A percentile compares a stretch with the other conserved stretches of the same genome.
Conservation (phyloP, 2,329 filamentous ascomycete genomes). For the Claviceps maximensis region DNA sequence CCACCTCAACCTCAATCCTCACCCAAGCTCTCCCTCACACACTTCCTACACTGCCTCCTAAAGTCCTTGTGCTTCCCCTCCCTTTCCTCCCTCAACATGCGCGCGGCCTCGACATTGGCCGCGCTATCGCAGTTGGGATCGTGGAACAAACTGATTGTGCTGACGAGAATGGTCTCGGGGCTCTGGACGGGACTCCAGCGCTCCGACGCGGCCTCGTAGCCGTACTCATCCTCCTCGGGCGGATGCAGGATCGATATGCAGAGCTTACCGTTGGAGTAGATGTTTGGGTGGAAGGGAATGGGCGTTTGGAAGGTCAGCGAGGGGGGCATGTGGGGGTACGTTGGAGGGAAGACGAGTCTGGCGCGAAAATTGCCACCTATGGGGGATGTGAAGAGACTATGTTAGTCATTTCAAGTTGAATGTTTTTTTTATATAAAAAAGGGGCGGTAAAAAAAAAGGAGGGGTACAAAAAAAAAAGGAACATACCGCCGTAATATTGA, state of each 20-base stretch:
- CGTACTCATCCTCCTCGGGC: constrained; percentile 84
- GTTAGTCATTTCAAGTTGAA: neutral
- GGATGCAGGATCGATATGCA: constrained; percentile 97
- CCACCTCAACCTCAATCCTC: constrained; percentile 36
- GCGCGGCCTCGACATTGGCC: constrained; percentile 87
- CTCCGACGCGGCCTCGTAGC: constrained; percentile 82
- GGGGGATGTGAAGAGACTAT: neutral
- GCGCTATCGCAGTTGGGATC: constrained; percentile 92
- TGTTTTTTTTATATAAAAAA: neutral
- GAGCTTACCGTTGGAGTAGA: constrained; percentile 75
- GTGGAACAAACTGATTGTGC: constrained; percentile 82
- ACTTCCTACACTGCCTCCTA: constrained; percentile 61
- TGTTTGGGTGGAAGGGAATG: constrained; percentile 85
- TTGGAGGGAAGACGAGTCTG: constrained; percentile 64
- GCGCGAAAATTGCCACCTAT: constrained; percentile 87
- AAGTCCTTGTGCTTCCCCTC: constrained; percentile 55
- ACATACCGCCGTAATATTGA: constrained; percentile 78
- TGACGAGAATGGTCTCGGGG: constrained; percentile 85
- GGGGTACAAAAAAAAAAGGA: constrained; percentile 6
- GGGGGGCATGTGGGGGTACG: constrained; percentile 80
- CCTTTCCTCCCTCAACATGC: constrained; percentile 69
- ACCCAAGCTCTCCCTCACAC: constrained; percentile 70
- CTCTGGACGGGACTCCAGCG: constrained; percentile 92
- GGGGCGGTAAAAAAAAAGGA: neutral
- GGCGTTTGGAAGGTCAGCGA: constrained; percentile 76